Evolutionary conservation across 2,329 filamentous ascomycete species (phyloP).

Genomic region (Monilinia vaccinii-corymbosi): DNA sequence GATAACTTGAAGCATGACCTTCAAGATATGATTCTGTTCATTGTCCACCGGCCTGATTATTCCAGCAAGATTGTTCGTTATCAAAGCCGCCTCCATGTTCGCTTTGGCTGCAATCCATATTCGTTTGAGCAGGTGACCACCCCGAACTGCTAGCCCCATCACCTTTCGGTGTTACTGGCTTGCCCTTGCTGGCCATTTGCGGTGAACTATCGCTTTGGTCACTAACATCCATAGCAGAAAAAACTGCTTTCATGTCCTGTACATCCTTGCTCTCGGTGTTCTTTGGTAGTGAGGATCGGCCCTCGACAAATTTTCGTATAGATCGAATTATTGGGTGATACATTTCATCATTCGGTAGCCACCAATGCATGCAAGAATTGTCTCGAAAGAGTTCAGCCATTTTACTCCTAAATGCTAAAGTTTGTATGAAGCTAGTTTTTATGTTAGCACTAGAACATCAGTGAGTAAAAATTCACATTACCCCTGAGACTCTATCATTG

Average conservation of each 20-base stretch:
- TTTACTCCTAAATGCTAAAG: constrained; percentile 60
- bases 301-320: constrained; percentile 73
- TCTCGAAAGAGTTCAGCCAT: constrained; percentile 71
- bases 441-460: not conserved
- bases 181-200: constrained; percentile 8
- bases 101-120: not conserved
- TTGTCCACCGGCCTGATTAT: not conserved
- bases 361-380: constrained; percentile 68
- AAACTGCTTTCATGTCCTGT: constrained; percentile 66
- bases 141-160: constrained; percentile 13
- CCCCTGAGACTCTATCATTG: constrained; percentile 69
- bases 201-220: constrained; percentile 25
- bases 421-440: constrained; percentile 68
- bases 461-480: constrained; percentile 34
- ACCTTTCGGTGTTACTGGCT: not conserved
- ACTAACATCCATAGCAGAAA: constrained; percentile 51
- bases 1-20: not conserved
- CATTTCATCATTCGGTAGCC: constrained; percentile 76
- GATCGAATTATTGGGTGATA: constrained; percentile 65
- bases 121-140: constrained; percentile 2
- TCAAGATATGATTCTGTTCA: not conserved
- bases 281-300: constrained; percentile 56
- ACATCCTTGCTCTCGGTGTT: constrained; percentile 54
- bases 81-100: constrained; percentile 3
- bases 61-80: not conserved